These are phyloP conservation scores for Spergularia azorica DNA, from an alignment of 179 eudicot genomes.

Conservation along the genomic window DNA sequence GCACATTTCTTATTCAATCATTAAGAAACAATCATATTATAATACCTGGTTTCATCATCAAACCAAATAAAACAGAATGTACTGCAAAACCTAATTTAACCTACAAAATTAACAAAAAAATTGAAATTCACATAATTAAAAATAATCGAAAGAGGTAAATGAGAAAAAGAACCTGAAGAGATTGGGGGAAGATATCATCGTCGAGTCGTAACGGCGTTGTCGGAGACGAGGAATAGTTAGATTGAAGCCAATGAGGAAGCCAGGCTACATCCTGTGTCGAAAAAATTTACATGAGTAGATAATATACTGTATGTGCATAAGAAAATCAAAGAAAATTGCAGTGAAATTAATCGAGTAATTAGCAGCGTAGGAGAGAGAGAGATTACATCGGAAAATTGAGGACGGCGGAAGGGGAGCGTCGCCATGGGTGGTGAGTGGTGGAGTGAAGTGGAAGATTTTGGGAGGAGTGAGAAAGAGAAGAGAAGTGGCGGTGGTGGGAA, in stretches of 20 bases:
- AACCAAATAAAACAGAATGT: no score
- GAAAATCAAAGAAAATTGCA: not conserved
- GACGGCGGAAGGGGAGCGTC: constrained; percentile 43
- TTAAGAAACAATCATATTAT: no score
- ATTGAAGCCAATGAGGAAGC: constrained; percentile 63
- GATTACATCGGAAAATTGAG: constrained; percentile 52
- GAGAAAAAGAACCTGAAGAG: constrained; percentile 25
- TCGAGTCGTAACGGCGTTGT: constrained; percentile 17
- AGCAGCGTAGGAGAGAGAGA: constrained; percentile 5
- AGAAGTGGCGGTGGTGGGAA: no score
- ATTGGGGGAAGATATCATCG: constrained; percentile 10
- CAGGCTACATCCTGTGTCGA: constrained; percentile 46
- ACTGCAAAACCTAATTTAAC: not conserved
- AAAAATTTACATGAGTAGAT: not conserved
- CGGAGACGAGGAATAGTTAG: constrained; percentile 25
- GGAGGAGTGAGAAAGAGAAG: not conserved
- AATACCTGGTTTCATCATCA: no score
- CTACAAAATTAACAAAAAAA: not conserved
- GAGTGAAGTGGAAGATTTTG: constrained; percentile 2
- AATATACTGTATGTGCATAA: not conserved
- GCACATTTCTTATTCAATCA: no score
- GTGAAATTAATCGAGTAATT: not conserved
- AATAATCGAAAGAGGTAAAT: not conserved
- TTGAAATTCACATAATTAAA: not conserved
- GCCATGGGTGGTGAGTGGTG: constrained; percentile 16